phyloP scores from a whole-genome alignment of 352 stramenopile genomes.

The Phytophthora ramorum region DNA sequence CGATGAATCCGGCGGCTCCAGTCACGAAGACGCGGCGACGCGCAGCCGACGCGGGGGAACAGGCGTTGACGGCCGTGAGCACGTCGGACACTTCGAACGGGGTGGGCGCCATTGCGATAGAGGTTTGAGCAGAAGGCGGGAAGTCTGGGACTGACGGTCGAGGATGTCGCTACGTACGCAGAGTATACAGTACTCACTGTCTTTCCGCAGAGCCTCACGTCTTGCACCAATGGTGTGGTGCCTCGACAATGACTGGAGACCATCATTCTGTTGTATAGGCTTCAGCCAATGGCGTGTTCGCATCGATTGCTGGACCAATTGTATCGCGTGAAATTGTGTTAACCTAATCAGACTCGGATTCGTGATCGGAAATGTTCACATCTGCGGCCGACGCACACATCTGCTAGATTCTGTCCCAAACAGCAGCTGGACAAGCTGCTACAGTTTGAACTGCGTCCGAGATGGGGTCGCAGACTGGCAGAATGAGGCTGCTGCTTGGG shows the following conservation, averaged over 20 bases:
- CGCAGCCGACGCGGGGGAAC: not conserved
- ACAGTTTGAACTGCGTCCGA: conserved; percentile 8
- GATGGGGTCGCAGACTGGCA: conserved; percentile 6
- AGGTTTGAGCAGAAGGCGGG: conserved; percentile 4
- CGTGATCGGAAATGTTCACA: conserved; percentile 16
- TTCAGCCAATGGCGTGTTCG: conserved; percentile 9
- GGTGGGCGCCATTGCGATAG: conserved; percentile 28
- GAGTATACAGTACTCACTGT: not conserved
- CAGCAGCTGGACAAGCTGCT: no score
- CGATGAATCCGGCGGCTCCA: conserved; percentile 97
- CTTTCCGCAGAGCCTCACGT: conserved; percentile 6
- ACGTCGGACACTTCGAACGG: conserved; percentile 30
- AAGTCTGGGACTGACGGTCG: conserved; percentile 10
- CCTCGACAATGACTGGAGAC: conserved; percentile 4
- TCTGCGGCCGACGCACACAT: not conserved
- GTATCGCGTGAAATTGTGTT: conserved; percentile 3
- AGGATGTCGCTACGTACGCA: not conserved
- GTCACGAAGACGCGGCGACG: conserved; percentile 81
- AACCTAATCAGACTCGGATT: conserved; percentile 21
- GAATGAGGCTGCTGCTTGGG: no score
- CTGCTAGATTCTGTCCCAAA: conserved; percentile 12
- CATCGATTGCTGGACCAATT: conserved; percentile 10
- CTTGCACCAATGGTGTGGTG: conserved; percentile 9
- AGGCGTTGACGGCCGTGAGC: conserved; percentile 11
- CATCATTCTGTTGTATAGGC: conserved; percentile 9